A percentile compares a stretch with the other conserved stretches of the same genome.
Conservation (phyloP, 768 basidiomycete genomes). For the Suillus plorans region DNA sequence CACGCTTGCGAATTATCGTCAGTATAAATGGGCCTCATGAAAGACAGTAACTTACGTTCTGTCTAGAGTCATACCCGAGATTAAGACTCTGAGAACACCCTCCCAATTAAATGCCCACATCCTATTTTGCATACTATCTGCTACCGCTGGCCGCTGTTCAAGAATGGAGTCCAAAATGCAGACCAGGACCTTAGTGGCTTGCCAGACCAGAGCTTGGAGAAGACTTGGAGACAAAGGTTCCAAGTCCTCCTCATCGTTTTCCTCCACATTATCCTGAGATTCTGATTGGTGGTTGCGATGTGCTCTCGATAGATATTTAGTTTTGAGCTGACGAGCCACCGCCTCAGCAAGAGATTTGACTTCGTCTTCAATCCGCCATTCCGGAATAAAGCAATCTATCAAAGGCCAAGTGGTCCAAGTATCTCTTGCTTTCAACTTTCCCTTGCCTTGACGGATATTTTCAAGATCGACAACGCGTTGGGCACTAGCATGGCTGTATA, state of each 20-base stretch:
- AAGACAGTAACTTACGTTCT: conserved; percentile 21
- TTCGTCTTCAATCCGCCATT: conserved; percentile 74
- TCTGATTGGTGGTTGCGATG: conserved; percentile 10
- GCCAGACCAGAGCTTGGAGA: conserved; percentile 39
- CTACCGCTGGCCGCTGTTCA: conserved; percentile 52
- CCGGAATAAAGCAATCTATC: conserved; percentile 63
- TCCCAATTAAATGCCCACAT: conserved; percentile 64
- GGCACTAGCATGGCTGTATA: conserved; percentile 31
- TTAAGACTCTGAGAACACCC: conserved; percentile 54
- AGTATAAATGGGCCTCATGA: conserved; percentile 9
- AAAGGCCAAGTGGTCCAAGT: conserved; percentile 81
- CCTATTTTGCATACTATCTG: conserved; percentile 65
- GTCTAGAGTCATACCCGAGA: conserved; percentile 38
- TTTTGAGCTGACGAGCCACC: conserved; percentile 26
- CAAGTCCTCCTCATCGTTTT: conserved; percentile 30
- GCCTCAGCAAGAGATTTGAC: conserved; percentile 47
- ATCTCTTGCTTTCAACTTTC: conserved; percentile 31
- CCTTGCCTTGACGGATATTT: conserved; percentile 27
- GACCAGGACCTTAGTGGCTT: conserved; percentile 46
- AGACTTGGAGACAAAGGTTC: conserved; percentile 28
- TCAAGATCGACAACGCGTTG: conserved; percentile 13
- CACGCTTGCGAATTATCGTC: conserved; percentile 12
- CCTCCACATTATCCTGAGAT: conserved; percentile 21
- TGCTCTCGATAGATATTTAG: neutral
- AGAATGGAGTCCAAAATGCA: conserved; percentile 54